phyloP scores from a whole-genome alignment of 2,329 filamentous ascomycete genomes.

The Fusarium pseudonygamai region DNA sequence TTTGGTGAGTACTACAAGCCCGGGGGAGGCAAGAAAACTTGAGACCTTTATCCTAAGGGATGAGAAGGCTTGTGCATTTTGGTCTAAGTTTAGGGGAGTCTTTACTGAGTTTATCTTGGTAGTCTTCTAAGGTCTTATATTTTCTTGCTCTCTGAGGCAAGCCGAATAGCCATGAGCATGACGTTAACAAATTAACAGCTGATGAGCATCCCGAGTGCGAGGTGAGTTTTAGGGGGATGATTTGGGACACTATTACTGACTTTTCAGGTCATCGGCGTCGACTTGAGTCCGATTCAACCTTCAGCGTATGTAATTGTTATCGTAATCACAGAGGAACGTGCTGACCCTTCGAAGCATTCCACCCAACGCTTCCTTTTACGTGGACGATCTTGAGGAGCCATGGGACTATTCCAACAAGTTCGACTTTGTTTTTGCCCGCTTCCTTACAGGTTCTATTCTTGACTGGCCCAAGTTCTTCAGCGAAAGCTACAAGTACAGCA shows the following conservation, averaged over 20 bases:
- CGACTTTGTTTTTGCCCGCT: conserved; percentile 26
- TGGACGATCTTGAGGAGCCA: conserved; percentile 13
- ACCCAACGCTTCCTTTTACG: conserved; percentile 20
- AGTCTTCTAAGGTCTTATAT: no score
- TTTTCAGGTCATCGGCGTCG: conserved; percentile 15
- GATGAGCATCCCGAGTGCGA: conserved; percentile 27
- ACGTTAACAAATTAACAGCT: neutral
- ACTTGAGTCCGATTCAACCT: conserved; percentile 27
- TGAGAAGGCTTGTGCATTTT: no score
- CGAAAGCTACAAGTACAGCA: neutral
- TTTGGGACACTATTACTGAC: fast-evolving
- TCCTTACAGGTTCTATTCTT: conserved; percentile 16
- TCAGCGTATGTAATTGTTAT: neutral
- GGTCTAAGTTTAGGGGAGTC: no score
- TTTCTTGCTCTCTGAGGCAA: no score
- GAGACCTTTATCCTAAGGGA: no score
- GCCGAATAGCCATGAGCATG: no score
- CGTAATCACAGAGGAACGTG: fast-evolving
- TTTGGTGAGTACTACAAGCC: conserved; percentile 8
- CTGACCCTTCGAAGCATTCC: neutral
- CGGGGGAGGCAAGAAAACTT: no score
- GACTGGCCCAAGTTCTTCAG: conserved; percentile 30
- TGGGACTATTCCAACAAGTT: conserved; percentile 21
- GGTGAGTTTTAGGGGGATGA: neutral
- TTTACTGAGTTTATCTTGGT: no score